Percentiles rank a stretch among this genome's conserved stretches.
Conservation (phyloP, 441 rosid species). For the Syzygium syzygioides region DNA sequence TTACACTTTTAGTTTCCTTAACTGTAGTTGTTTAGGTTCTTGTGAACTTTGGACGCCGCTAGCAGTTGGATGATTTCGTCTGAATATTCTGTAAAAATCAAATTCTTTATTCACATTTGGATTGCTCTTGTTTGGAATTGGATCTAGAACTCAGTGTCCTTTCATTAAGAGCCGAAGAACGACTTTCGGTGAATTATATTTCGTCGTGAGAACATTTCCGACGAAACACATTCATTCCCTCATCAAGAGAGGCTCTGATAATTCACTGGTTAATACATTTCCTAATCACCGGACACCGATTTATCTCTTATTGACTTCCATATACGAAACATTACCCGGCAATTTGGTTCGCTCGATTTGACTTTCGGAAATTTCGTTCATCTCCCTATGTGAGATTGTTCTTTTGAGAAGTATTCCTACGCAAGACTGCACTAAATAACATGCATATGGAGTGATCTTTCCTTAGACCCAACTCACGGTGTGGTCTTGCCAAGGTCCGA, state of each 20-base stretch:
- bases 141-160: too few relatives aligned
- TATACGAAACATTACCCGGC: background rate
- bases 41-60: too few relatives aligned
- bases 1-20: too few relatives aligned
- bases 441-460: background rate
- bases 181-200: too few relatives aligned
- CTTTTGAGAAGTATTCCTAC: background rate
- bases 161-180: too few relatives aligned
- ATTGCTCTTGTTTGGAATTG: too few relatives aligned
- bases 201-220: too few relatives aligned
- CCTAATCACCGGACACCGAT: background rate
- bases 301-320: background rate
- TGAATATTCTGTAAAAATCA: too few relatives aligned
- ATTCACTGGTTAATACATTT: background rate
- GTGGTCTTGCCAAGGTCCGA: background rate
- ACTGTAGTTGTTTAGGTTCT: too few relatives aligned
- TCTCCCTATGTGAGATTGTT: background rate
- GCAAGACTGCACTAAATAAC: background rate
- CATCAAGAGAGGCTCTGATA: background rate
- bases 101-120: too few relatives aligned
- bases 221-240: background rate
- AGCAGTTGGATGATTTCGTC: too few relatives aligned
- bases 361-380: background rate
- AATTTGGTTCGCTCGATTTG: background rate
- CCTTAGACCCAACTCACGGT: background rate